These are phyloP conservation scores for Termitomyces sp. DNA, from an alignment of 768 basidiomycete genomes.

Conservation along the genomic window DNA sequence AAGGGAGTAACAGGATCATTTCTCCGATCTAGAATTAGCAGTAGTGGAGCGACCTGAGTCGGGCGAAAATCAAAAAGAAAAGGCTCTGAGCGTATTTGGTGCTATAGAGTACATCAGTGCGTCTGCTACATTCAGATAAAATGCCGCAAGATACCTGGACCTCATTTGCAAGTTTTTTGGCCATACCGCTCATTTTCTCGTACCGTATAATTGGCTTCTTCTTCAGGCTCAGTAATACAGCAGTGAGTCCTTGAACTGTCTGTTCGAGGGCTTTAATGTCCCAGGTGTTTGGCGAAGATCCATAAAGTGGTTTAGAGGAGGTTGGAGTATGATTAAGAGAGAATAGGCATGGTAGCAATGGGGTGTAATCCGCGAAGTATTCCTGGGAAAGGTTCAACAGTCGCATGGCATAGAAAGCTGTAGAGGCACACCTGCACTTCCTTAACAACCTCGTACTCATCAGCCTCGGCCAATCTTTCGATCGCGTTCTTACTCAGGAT, in stretches of 20 bases:
- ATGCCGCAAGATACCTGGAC: slow-evolving; percentile 55
- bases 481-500: slow-evolving; percentile 85
- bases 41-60: slow-evolving; percentile 81
- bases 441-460: slow-evolving; percentile 93
- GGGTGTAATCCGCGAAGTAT: slow-evolving; percentile 96
- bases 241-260: slow-evolving; percentile 75
- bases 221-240: slow-evolving; percentile 89
- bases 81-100: slow-evolving; percentile 74
- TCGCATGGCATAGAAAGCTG: not conserved
- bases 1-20: slow-evolving; percentile 98
- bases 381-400: slow-evolving; percentile 48
- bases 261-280: slow-evolving; percentile 67
- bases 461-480: slow-evolving; percentile 88
- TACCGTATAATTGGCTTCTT: slow-evolving; percentile 95
- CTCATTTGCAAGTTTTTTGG: slow-evolving; percentile 83
- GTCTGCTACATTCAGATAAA: not conserved
- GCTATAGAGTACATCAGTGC: slow-evolving; percentile 34
- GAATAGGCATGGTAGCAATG: slow-evolving; percentile 81
- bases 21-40: slow-evolving; percentile 90
- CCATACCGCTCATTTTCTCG: slow-evolving; percentile 90
- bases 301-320: slow-evolving; percentile 60
- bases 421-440: slow-evolving; percentile 80
- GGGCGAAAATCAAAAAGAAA: slow-evolving; percentile 89
- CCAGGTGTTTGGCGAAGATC: slow-evolving; percentile 69
- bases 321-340: slow-evolving; percentile 78